Evolutionary conservation across 805 yeast genomes (phyloP).

Genomic region (Candida tibetensis): DNA sequence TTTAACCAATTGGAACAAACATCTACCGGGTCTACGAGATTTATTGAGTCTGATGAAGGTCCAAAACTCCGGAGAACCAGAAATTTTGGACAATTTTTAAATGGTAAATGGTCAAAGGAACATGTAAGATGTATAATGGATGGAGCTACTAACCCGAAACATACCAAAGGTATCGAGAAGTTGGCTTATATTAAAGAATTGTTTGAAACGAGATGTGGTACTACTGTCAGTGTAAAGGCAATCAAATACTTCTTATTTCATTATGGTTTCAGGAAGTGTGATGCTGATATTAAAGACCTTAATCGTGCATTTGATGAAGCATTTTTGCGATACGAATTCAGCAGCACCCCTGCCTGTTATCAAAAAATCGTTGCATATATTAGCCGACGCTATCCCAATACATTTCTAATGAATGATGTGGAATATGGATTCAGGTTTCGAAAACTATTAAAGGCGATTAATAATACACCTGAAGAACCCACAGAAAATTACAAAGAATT

Average conservation of each 20-base stretch:
- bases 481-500: slow-evolving; percentile 9
- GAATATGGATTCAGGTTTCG: slow-evolving; percentile 13
- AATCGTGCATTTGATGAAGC: slow-evolving; percentile 15
- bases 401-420: slow-evolving; percentile 3
- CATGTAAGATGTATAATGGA: slow-evolving; percentile 14
- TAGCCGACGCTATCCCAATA: slow-evolving; percentile 1
- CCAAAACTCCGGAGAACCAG: neutral
- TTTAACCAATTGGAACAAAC: slow-evolving; percentile 5
- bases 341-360: neutral
- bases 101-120: slow-evolving; percentile 16
- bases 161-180: slow-evolving; percentile 6
- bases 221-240: slow-evolving; percentile 10
- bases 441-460: slow-evolving; percentile 14
- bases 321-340: slow-evolving; percentile 7
- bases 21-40: neutral
- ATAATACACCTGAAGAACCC: slow-evolving; percentile 17
- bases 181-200: slow-evolving; percentile 10
- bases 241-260: slow-evolving; percentile 16
- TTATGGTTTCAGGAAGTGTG: slow-evolving; percentile 14
- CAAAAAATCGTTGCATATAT: slow-evolving; percentile 4
- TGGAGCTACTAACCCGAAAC: slow-evolving; percentile 1
- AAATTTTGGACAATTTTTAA: slow-evolving; percentile 9
- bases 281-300: slow-evolving; percentile 7
- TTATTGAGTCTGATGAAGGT: neutral
- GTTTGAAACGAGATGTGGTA: slow-evolving; percentile 10